Evolutionary conservation across 495 filamentous ascomycete species (phyloP), one percentile per base, ranked within the genome.

Genomic region (Podospora fimiseda): DNA sequence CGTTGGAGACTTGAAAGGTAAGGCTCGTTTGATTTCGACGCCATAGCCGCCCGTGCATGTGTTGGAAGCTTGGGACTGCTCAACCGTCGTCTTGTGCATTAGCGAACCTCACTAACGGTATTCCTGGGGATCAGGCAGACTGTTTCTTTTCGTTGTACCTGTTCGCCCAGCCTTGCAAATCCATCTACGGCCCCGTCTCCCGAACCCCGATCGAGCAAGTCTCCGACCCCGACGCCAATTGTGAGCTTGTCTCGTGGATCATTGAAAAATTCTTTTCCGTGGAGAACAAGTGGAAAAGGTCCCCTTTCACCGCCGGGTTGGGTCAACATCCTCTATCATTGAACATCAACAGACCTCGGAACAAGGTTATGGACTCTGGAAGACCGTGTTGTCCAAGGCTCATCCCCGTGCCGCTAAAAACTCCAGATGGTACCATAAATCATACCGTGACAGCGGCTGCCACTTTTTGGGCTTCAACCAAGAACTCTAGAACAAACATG

Each of bases 391-490:
- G 13, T 14, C 11, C 39, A n/a, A n/a, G 39, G 13, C 5, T 4
- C 39, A 7, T 5, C 8, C 4, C 39, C 14, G 13, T 5, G 39
- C 4, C 16, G 5, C 33, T 4, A n/a, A 4, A 6, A 6, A 20
- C 44, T 47, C 44, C 13, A 15, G 9, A 13, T 4, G 21, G 24
- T 22, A 47, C 33, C 13, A 16, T 16, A 1, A 33, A 47, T 47
- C 11, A 0, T 23, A 47, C 44, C 44, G 44, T 47, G n/a, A 47
- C 44, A 47, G 44, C 22, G 23, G 44, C 16, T 30, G 22, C 44
- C 23, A 22, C 15, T 47, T 20, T 16, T 47, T 30, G 15, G 21
- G 9, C n/a, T n/a, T 33, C 27, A 33, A 6, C 27, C 5, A 33
- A 33, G 27, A 33, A 33, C 27, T 33, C 27, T 33, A 33, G 27